phyloP scores from a whole-genome alignment of 768 basidiomycete species.

The Rhodotorula graminis region DNA sequence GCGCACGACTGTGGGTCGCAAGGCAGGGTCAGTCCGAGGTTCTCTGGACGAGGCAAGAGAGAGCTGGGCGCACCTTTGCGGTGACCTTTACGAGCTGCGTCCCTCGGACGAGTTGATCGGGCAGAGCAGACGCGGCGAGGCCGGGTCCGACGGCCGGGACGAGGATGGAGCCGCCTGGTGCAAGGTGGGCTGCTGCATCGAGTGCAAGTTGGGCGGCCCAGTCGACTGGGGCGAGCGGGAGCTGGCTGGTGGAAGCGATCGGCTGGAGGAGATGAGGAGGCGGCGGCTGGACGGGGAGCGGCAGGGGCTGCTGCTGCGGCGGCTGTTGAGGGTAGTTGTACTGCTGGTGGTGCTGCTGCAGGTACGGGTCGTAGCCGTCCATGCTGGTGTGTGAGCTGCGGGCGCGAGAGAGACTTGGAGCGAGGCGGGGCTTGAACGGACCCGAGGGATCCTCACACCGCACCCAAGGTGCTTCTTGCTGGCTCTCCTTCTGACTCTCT shows the following conservation, averaged over 20 bases:
- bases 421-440: no score
- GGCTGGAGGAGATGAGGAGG: not conserved
- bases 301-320: not conserved
- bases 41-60: not conserved
- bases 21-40: not conserved
- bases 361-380: constrained; percentile 2
- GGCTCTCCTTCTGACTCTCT: no score
- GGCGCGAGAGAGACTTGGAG: not conserved
- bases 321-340: not conserved
- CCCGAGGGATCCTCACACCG: no score
- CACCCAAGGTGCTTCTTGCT: no score
- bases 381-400: not conserved
- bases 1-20: constrained; percentile 7
- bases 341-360: not conserved
- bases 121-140: not conserved
- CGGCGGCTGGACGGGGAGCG: not conserved
- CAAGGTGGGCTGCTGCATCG: constrained; percentile 1
- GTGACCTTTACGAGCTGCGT: constrained; percentile 28
- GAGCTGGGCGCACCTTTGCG: constrained; percentile 14
- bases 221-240: not conserved
- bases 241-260: not conserved
- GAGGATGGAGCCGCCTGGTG: constrained; percentile 2
- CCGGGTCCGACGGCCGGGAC: not conserved
- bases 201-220: not conserved
- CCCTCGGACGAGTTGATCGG: not conserved